Percentiles rank a stretch among this genome's conserved stretches.
phyloP scores from a whole-genome alignment of 2,329 filamentous ascomycete species.

The Phialophora expanda region DNA sequence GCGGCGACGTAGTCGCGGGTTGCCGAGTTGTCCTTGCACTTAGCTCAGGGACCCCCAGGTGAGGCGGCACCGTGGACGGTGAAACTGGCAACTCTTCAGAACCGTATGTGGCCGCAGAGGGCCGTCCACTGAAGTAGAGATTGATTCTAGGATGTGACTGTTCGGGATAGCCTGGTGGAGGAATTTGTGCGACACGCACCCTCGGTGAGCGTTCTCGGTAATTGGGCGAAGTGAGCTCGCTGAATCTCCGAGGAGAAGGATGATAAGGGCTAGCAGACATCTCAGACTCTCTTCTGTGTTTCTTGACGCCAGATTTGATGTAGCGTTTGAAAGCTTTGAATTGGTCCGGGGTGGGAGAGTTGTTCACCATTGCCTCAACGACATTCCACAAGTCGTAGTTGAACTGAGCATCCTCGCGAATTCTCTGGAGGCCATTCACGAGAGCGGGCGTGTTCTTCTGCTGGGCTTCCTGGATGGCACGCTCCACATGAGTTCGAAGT shows the following conservation, averaged over 20 bases:
- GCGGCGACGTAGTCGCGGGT: slow-evolving; percentile 19
- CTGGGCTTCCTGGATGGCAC: slow-evolving; percentile 34
- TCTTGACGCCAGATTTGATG: slow-evolving; percentile 39
- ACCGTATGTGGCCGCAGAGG: slow-evolving; percentile 4
- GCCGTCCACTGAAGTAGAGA: slow-evolving; percentile 26
- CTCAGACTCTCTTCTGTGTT: slow-evolving; percentile 31
- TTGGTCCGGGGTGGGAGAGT: slow-evolving; percentile 36
- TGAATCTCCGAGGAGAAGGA: slow-evolving; percentile 24
- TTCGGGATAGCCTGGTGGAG: slow-evolving; percentile 16
- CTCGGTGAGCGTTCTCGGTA: slow-evolving; percentile 19
- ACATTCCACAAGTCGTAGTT: slow-evolving; percentile 37
- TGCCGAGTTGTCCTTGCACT: slow-evolving; percentile 12
- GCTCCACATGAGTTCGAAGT: slow-evolving; percentile 34
- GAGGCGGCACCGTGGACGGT: slow-evolving; percentile 17
- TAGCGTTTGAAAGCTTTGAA: slow-evolving; percentile 39
- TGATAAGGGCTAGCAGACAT: slow-evolving; percentile 32
- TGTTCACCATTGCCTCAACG: slow-evolving; percentile 36
- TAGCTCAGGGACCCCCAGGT: slow-evolving; percentile 6
- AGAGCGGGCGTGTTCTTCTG: slow-evolving; percentile 33
- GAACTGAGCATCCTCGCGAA: slow-evolving; percentile 34
- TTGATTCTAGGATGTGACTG: slow-evolving; percentile 18
- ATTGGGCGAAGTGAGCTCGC: slow-evolving; percentile 22
- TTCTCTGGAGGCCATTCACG: slow-evolving; percentile 33
- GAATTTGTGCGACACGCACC: slow-evolving; percentile 3
- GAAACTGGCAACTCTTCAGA: slow-evolving; percentile 17